Evolutionary conservation across 768 basidiomycete species (phyloP).

Genomic region (Mycena vulgaris): DNA sequence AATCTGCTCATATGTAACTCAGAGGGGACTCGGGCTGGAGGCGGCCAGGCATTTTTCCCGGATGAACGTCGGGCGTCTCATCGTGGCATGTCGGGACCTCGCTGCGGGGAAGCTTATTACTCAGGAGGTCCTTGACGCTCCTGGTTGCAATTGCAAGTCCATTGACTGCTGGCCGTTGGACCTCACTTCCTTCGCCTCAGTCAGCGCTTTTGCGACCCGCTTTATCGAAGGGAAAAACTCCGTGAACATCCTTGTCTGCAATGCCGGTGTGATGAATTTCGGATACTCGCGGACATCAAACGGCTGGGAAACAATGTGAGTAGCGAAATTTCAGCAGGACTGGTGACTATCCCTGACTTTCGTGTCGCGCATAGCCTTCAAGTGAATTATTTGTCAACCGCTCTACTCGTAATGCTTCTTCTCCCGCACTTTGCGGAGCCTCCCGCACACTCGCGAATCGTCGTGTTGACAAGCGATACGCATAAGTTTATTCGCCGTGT

Average conservation of each 20-base stretch:
- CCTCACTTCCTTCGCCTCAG: not conserved
- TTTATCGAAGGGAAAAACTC: not conserved
- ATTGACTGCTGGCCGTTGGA: not conserved
- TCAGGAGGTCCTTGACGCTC: not conserved
- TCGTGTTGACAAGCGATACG: not conserved
- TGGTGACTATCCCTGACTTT: not conserved
- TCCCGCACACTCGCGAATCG: not conserved
- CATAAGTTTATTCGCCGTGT: not conserved
- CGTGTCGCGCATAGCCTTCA: not conserved
- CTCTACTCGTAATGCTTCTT: conserved; percentile 1
- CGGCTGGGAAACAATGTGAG: not conserved
- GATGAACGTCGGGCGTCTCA: not conserved
- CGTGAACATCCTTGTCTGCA: not conserved
- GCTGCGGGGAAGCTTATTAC: not conserved
- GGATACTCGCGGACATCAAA: not conserved
- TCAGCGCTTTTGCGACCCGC: not conserved
- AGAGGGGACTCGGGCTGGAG: conserved; percentile 1
- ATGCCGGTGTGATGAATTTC: not conserved
- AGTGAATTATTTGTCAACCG: not conserved
- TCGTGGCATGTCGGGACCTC: not conserved
- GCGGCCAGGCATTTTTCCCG: not conserved
- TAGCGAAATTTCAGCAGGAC: not conserved
- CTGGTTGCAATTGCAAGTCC: not conserved
- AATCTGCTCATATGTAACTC: not conserved
- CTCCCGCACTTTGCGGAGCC: not conserved